Base-by-base conservation (phyloP, 2,329 filamentous ascomycete species). In the Pseudofabraea citricarpa region DNA sequence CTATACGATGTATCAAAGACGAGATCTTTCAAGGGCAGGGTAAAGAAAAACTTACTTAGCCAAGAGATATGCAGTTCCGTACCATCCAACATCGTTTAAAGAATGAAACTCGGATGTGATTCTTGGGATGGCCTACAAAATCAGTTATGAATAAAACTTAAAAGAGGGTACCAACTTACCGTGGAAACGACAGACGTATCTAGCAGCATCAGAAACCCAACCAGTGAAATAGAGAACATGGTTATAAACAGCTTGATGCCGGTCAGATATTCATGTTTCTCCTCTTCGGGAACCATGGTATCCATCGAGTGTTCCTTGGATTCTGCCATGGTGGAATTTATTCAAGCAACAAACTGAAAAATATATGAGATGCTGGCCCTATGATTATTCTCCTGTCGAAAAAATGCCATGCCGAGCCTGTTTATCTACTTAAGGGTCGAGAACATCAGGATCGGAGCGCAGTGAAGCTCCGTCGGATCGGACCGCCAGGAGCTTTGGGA, bases 41-140 rank as follows among this genome's bases (percentile, higher is more conserved):
- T n/a, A n/a, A n/a, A n/a, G 9, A 3, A 7, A 10, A n/a, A 22
- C 36, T 26, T 16, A 24, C 36, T 40, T 47, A 20, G 46, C 45
- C 4, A 65, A 53, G 10, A 62, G 47, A 44, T 61, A 64, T 1
- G 59, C 56, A 16, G 57, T 58, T 21, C 58, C 59, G 49, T 64
- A 65, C 62, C 63, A 65, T 6, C 61, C 61, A 21, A 64, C 54
- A 52, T 65, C 63, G 35, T 56, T 43, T 6, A 62, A 52, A 7
- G 59, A 57, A 20, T 64, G 54, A 45, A 66, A 66, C 7, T 60
- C 54, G 26, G 49, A 36, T 2, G 64, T 66, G 31, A 67, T 67
- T 22, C 57, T 56, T n/a, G 64, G 64, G 35, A 65, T 63, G 10
- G 64, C 63, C 41, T 41, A 27, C 18, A 15, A 3, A 8, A 41